Percentiles rank a stretch among this genome's conserved stretches.
Evolutionary conservation across 2,329 filamentous ascomycete species (phyloP).

Genomic region (Claviceps maximensis): DNA sequence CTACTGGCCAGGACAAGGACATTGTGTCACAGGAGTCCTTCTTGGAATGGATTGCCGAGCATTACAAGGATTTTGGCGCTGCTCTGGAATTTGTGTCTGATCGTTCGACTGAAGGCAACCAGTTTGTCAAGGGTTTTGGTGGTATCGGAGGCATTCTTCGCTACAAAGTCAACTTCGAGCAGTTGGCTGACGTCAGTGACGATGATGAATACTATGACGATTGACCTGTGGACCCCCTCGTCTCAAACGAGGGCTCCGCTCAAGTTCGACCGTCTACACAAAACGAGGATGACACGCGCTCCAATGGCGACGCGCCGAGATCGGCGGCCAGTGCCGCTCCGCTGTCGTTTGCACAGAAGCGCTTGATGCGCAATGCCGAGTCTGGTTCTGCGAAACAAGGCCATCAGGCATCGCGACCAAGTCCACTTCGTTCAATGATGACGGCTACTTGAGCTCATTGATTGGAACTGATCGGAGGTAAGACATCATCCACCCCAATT

Average conservation of each 20-base stretch:
- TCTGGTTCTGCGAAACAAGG: conserved; percentile 28
- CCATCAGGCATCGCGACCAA: conserved; percentile 45
- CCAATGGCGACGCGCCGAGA: conserved; percentile 27
- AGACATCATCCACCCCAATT: conserved; percentile 1
- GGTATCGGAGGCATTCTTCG: conserved; percentile 93
- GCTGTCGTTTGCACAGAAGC: conserved; percentile 31
- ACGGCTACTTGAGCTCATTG: conserved; percentile 41
- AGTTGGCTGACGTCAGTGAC: conserved; percentile 84
- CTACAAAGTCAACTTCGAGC: conserved; percentile 99
- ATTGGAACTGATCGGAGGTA: conserved; percentile 19
- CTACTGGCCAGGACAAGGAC: conserved; percentile 96
- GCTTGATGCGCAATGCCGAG: conserved; percentile 33
- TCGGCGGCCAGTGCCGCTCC: conserved; percentile 31
- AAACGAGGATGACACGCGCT: conserved; percentile 27
- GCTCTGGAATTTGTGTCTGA: conserved; percentile 95
- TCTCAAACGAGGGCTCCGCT: conserved; percentile 70
- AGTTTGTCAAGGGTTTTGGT: conserved; percentile 99
- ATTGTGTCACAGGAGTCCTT: conserved; percentile 76
- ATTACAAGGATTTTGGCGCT: conserved; percentile 96
- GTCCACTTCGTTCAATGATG: conserved; percentile 57
- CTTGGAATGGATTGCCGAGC: conserved; percentile 98
- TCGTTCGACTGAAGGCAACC: conserved; percentile 93
- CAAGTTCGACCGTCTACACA: conserved; percentile 41
- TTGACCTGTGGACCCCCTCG: conserved; percentile 87
- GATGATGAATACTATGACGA: conserved; percentile 91